Conservation (phyloP, 257 asterid species). For the Perilla frutescens region DNA sequence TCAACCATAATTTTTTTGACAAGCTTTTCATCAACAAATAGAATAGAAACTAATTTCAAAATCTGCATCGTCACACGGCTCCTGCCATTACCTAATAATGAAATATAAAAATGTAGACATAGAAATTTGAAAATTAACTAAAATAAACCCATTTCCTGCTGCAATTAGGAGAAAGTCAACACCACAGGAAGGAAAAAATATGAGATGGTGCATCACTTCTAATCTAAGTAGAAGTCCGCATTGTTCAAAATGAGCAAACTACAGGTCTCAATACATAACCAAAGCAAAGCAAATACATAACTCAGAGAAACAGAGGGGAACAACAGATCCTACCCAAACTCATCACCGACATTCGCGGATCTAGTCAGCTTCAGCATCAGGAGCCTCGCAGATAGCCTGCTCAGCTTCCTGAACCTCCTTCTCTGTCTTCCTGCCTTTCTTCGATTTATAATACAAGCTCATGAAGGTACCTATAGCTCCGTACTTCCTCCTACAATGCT, state of each 20-base stretch:
- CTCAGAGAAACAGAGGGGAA: background rate
- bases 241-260: constrained; percentile 29
- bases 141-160: background rate
- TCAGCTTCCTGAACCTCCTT: constrained; percentile 99
- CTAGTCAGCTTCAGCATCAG: constrained; percentile 68
- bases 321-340: constrained; percentile 24
- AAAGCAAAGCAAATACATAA: constrained; percentile 13
- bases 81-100: constrained; percentile 15
- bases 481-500: constrained; percentile 81
- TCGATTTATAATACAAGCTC: constrained; percentile 91
- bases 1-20: no score
- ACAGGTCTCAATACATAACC: constrained; percentile 33
- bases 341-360: constrained; percentile 21
- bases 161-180: constrained; percentile 1
- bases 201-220: constrained; percentile 3
- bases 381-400: constrained; percentile 75
- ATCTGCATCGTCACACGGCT: background rate
- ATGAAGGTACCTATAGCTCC: constrained; percentile 91
- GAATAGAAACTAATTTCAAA: background rate
- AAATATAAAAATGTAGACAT: background rate
- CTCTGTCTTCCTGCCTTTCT: constrained; percentile 98
- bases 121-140: no score
- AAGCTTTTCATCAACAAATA: no score
- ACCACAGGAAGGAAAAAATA: background rate
- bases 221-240: constrained; percentile 14